phyloP scores from a whole-genome alignment of 75 land plant species.

The Pinus taeda region DNA sequence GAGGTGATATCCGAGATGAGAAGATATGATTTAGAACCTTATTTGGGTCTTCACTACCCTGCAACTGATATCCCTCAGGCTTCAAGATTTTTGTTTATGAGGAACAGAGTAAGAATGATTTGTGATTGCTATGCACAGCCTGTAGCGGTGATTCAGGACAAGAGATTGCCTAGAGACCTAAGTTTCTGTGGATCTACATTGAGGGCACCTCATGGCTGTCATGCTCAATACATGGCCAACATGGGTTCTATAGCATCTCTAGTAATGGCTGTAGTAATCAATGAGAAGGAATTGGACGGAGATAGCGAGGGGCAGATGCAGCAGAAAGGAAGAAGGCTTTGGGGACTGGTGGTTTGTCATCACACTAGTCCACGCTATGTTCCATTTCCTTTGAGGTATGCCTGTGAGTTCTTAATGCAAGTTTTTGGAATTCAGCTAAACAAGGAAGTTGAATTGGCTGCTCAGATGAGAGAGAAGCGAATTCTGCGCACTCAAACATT shows the following conservation, averaged over 20 bases:
- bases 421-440: conserved; percentile 80
- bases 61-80: conserved; percentile 98
- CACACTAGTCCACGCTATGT: conserved; percentile 75
- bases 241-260: conserved; percentile 92
- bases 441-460: conserved; percentile 68
- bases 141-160: conserved; percentile 70
- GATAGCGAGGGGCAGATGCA: conserved; percentile 24
- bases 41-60: conserved; percentile 90
- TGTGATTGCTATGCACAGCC: conserved; percentile 78
- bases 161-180: conserved; percentile 54
- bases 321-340: conserved; percentile 70
- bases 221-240: conserved; percentile 89
- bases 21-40: conserved; percentile 81
- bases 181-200: conserved; percentile 85
- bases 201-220: conserved; percentile 90
- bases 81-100: conserved; percentile 78
- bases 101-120: conserved; percentile 90
- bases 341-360: conserved; percentile 98
- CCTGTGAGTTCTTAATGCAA: conserved; percentile 91
- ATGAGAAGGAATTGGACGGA: conserved; percentile 53
- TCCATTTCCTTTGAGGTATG: conserved; percentile 87
- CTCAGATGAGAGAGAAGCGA: conserved; percentile 69
- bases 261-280: conserved; percentile 89
- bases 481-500: conserved; percentile 75
- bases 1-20: conserved; percentile 76